Evolutionary conservation across 1,284 basidiomycete genomes (phyloP).

Genomic region (Vanrija humicola): DNA sequence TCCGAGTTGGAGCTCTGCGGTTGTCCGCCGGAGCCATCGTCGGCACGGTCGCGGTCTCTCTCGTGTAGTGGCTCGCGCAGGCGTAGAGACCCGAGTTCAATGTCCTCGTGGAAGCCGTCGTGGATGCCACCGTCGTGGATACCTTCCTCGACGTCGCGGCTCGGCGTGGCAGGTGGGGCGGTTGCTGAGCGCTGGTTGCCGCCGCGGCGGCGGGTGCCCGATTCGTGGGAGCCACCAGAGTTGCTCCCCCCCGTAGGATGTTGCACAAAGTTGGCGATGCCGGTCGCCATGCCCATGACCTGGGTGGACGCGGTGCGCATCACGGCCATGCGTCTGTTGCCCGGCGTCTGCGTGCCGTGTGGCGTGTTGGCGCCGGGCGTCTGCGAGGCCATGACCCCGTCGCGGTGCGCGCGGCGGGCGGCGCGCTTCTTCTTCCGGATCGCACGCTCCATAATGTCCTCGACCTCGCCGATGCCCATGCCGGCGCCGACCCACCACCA

Average conservation of each 20-base stretch:
- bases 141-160: slow-evolving; percentile 21
- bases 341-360: too few relatives aligned
- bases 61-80: slow-evolving; percentile 7
- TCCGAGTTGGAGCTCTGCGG: slow-evolving; percentile 32
- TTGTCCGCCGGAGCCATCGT: slow-evolving; percentile 8
- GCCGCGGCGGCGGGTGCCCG: background rate
- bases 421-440: slow-evolving; percentile 40
- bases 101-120: slow-evolving; percentile 7
- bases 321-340: slow-evolving; percentile 17
- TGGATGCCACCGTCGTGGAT: background rate
- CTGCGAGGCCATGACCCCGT: background rate
- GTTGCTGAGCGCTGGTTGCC: background rate
- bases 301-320: slow-evolving; percentile 1
- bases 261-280: background rate
- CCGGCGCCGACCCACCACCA: slow-evolving; percentile 98
- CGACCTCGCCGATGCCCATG: slow-evolving; percentile 56
- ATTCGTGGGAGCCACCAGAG: background rate
- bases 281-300: slow-evolving; percentile 8
- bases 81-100: slow-evolving; percentile 15
- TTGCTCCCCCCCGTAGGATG: background rate
- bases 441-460: slow-evolving; percentile 48
- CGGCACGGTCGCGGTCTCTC: background rate
- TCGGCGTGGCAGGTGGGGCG: background rate
- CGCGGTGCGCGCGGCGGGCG: slow-evolving; percentile 16
- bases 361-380: too few relatives aligned